Conservation (phyloP, 2,329 filamentous ascomycete species). For the Colletotrichum sidae region DNA sequence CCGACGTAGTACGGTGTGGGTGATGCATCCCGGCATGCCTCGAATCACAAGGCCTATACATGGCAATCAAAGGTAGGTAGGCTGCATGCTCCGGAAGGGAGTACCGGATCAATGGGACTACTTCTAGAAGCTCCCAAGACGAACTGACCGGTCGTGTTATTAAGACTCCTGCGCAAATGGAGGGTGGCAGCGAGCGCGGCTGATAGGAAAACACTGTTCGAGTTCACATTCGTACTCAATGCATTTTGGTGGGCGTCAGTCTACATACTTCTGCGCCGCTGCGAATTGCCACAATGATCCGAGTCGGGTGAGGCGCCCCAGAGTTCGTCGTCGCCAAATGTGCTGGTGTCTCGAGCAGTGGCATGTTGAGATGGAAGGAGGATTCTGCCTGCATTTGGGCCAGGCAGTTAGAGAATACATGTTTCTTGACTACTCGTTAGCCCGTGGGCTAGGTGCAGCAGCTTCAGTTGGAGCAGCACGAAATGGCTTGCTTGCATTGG, state of each 20-base stretch:
- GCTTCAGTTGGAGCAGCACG: conserved; percentile 20
- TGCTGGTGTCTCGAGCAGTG: too few species aligned
- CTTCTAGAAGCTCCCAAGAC: conserved; percentile 20
- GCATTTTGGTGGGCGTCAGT: too few species aligned
- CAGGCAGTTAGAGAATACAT: too few species aligned
- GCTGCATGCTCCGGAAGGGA: conserved; percentile 21
- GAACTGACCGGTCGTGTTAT: neutral
- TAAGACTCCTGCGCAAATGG: too few species aligned
- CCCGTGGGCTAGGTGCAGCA: conserved; percentile 1
- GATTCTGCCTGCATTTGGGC: neutral
- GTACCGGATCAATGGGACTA: conserved; percentile 29
- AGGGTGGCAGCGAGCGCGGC: neutral
- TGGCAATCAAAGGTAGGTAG: conserved; percentile 19
- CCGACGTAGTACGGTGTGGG: conserved; percentile 23
- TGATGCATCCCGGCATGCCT: conserved; percentile 26
- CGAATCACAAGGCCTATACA: conserved; percentile 1
- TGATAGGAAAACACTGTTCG: neutral
- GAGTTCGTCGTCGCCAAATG: too few species aligned
- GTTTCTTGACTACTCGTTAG: neutral
- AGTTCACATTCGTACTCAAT: too few species aligned
- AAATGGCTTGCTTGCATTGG: conserved; percentile 18
- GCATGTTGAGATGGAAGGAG: conserved; percentile 12
- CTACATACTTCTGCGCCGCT: too few species aligned
- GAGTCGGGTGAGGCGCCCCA: too few species aligned
- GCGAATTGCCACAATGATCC: too few species aligned